Evolutionary conservation across 257 asterid genomes (phyloP), one percentile per base, ranked within the genome.

Genomic region (Solanum paucissectum): DNA sequence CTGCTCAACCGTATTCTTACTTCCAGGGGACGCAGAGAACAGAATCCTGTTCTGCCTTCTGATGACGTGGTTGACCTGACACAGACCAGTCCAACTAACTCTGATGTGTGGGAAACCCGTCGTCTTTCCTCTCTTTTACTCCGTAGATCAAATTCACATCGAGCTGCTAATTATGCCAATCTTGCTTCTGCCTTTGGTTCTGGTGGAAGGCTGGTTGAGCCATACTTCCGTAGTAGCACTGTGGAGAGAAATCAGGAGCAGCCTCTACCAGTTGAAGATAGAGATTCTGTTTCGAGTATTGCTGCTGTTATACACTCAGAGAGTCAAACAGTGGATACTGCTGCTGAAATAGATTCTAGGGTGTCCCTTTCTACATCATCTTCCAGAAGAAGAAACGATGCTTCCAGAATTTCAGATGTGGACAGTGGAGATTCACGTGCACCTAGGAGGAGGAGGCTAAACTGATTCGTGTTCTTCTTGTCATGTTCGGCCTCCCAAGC

Each of bases 271-370:
- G 93, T 92, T 11, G 98, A 96, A 40, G 99, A 97, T 81, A 91
- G 99, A 92, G 98, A 95, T 87, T 96, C 99, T 1, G 90, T 96
- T 12, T 97, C 99, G 5, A 97, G 99, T 90, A 95, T 97, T 82
- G 99, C 99, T 69, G 99, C 99, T 72, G 98, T 94, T 40, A 96
- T 97, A 90, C 99, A 96, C 77, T 97, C 99, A 0, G 99, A 96
- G 94, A 94, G 98, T 86, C 98, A 95, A 83, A 97, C 99, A 3
- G 88, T 96, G 81, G 99, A 97, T 72, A 97, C 95, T 58, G 98
- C 98, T 5, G 87, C 95, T 13, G 99, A 97, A 86, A 96, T 94
- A 27, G 98, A 96, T 88, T 97, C 99, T 29, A 95, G 92, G 0
- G 98, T 95, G 55, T 93, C 99, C 5, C 92, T 93, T 5, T 95